These are phyloP conservation scores for Phaeolepiota aurea DNA, from an alignment of 768 basidiomycete species.

Conservation along the genomic window DNA sequence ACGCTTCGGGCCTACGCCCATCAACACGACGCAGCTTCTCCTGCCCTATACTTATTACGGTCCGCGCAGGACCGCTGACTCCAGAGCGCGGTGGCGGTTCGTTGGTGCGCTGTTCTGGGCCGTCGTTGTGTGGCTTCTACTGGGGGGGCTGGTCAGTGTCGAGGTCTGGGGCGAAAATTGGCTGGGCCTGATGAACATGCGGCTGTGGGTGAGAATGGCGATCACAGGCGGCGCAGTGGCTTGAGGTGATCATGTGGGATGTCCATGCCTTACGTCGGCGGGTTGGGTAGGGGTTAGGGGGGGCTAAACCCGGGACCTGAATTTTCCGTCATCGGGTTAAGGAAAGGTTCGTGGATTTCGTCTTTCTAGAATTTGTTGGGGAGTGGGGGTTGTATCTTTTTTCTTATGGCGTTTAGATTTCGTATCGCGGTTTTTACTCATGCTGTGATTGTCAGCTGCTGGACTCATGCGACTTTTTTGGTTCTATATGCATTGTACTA, in stretches of 20 bases:
- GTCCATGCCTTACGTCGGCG: not conserved
- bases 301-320: no score
- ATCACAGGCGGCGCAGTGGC: constrained; percentile 1
- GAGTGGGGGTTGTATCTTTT: no score
- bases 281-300: no score
- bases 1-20: constrained; percentile 29
- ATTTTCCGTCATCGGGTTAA: no score
- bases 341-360: no score
- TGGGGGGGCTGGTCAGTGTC: constrained; percentile 19
- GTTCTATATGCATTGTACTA: no score
- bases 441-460: no score
- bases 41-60: constrained; percentile 33
- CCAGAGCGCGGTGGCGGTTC: constrained; percentile 30
- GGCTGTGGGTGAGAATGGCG: not conserved
- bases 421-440: no score
- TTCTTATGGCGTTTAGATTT: no score
- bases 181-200: not conserved
- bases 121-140: constrained; percentile 16
- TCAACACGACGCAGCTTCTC: constrained; percentile 22
- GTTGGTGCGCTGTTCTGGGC: constrained; percentile 20
- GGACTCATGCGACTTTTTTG: no score
- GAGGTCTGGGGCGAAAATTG: constrained; percentile 13
- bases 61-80: constrained; percentile 20
- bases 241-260: not conserved
- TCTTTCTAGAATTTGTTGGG: no score